Evolutionary conservation across 768 basidiomycete genomes (phyloP).

Genomic region (Auricularia auricula-judae): DNA sequence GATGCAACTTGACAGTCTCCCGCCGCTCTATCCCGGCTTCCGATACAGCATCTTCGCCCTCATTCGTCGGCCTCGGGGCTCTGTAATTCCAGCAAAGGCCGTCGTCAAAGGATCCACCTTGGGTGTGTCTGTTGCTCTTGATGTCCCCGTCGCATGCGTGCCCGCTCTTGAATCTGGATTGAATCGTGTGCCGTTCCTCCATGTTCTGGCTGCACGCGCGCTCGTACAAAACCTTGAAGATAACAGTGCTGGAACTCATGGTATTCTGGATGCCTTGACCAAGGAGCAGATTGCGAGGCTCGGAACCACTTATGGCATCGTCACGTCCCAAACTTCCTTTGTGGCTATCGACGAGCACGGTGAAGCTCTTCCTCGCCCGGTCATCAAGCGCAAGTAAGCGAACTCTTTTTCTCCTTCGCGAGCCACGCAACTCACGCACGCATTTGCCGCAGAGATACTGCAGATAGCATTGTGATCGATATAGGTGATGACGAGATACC

Average conservation of each 20-base stretch:
- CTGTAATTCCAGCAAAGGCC: background rate
- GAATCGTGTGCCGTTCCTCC: constrained; percentile 27
- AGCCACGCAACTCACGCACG: too few species aligned
- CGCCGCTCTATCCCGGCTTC: constrained; percentile 4
- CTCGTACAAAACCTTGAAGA: constrained; percentile 44
- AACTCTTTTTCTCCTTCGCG: too few species aligned
- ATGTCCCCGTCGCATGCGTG: constrained; percentile 6
- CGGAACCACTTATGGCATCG: constrained; percentile 40
- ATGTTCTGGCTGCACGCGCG: constrained; percentile 42
- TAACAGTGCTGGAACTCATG: constrained; percentile 17
- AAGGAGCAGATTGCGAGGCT: constrained; percentile 38
- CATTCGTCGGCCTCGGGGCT: background rate
- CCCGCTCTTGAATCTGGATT: constrained; percentile 2
- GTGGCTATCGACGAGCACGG: constrained; percentile 33
- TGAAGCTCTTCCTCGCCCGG: background rate
- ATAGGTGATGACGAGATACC: too few species aligned
- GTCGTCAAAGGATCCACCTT: constrained; percentile 1
- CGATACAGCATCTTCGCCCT: constrained; percentile 11
- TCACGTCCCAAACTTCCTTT: constrained; percentile 44
- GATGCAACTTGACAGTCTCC: background rate
- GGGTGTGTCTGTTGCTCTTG: constrained; percentile 7
- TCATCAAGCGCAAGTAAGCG: too few species aligned
- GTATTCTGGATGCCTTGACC: constrained; percentile 21
- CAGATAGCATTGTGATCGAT: too few species aligned
- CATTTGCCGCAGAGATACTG: too few species aligned